Base-by-base conservation (phyloP, 495 filamentous ascomycete species). In the Aspergillus incahuasiensis region DNA sequence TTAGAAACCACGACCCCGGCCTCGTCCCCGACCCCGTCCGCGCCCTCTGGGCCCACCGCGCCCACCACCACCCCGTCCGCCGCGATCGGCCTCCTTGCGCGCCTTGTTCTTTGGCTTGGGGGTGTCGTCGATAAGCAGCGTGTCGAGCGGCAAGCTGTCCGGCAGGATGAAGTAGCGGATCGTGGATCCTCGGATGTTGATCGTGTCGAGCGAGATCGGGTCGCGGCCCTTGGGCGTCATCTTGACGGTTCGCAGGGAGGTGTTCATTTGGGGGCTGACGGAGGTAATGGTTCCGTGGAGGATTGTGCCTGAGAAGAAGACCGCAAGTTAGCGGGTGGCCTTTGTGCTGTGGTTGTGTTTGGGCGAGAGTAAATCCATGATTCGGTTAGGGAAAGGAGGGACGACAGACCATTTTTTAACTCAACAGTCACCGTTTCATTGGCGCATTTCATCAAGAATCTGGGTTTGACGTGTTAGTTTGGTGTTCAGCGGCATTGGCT, bases 61-160 rank as follows among this genome's bases (percentile, higher is more conserved):
- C n/a, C n/a, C n/a, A 39, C 80, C 71, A 46, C 81, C 79, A 44
- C 84, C 82, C 58, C 84, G 80, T 15, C 85, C 76, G 20, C 86
- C 86, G 50, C 83, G 74, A 61, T 89, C 88, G 25, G 84, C 79
- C 74, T 98, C 95, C 79, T 98, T 98, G 65, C 94, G 79, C 25
- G 94, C 92, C 84, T 97, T 97, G 74, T 98, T 97, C 85, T 97
- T 97, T 47, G 94, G 92, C 77, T 98, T 98, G 30, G 92, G 90
- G 50, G 90, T 85, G 70, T 98, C 94, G 64, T 98, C 94, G 54
- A 98, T 90, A 13, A 98, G 78, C 30, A 98, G 81, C 13, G 92
- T 95, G 68, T 98, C 94, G 43, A 98, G 81, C 16, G 92, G 94
- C 52, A 98, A 81, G 45, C 87, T 92, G 73, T 98, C 94, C 28